Percentiles rank a stretch among this genome's conserved stretches.
These are phyloP conservation scores for Orobanche coerulescens DNA, from an alignment of 257 asterid species.

Conservation along the genomic window DNA sequence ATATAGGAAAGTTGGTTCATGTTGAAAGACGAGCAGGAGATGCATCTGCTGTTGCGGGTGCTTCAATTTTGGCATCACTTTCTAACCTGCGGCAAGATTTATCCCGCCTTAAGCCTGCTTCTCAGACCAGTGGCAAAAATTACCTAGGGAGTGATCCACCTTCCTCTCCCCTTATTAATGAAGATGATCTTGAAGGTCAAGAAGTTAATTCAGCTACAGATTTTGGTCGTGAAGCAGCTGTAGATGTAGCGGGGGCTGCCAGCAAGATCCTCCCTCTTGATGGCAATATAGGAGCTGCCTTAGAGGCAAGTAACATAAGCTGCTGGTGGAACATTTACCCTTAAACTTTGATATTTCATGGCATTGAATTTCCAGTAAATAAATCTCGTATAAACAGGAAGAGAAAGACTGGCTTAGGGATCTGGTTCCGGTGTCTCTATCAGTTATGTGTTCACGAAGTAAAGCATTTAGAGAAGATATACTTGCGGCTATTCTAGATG, in stretches of 20 bases:
- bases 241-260: conserved; percentile 39
- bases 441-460: conserved; percentile 49
- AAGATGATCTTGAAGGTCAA: conserved; percentile 66
- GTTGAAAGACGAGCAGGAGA: conserved; percentile 73
- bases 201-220: conserved; percentile 63
- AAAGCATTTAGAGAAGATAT: conserved; percentile 58
- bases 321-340: conserved; percentile 18
- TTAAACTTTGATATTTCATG: conserved; percentile 20
- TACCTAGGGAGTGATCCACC: conserved; percentile 44
- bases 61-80: conserved; percentile 88
- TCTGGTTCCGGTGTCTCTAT: conserved; percentile 38
- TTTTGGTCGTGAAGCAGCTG: conserved; percentile 41
- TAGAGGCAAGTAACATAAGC: conserved; percentile 50
- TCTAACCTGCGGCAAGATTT: conserved; percentile 56
- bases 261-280: conserved; percentile 50
- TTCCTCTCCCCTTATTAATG: conserved; percentile 51
- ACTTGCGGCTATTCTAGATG: conserved; percentile 50
- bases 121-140: conserved; percentile 50
- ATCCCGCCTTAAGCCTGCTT: conserved; percentile 49
- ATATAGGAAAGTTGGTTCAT: conserved; percentile 43
- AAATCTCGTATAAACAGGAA: conserved; percentile 32
- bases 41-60: conserved; percentile 83
- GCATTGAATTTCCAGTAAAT: conserved; percentile 9
- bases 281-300: conserved; percentile 41
- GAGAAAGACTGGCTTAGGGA: conserved; percentile 65